Base-by-base conservation (phyloP, 1,284 basidiomycete species). In the Phlebopus sp. region DNA sequence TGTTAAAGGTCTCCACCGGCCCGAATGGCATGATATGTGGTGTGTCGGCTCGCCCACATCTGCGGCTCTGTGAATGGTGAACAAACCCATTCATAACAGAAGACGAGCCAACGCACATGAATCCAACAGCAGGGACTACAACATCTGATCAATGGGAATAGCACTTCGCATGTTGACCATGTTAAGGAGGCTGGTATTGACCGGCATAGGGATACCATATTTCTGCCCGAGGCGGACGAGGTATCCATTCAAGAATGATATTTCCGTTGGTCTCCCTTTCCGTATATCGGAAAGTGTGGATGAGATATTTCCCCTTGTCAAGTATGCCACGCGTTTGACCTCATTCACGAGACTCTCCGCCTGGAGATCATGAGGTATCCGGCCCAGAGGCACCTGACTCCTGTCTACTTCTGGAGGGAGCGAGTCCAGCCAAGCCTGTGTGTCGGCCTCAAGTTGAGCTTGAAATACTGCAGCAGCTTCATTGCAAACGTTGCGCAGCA, bases 241-340 rank as follows among this genome's bases (percentile, higher is more conserved):
- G 65, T 95, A 92, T 6, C 96, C 95, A 57, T 93, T 96, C 63
- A 98, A 78, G 59, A 77, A 93, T 19, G 89, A 81, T 32, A 95
- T 78, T 69, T 95, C 92, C 0, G 91, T 92, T 19, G 61, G 49
- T 46, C 69, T 71, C 30, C 82, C 82, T 40, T 68, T 66, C 52
- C 75, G 74, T 31, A 92, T 66, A 58, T 94, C 90, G 14, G 71
- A 63, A 14, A 90, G 72, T 83, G 91, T 94, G n/a, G 84, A 88
- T 8, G 88, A 90, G 37, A 80, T 77, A 60, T 92, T 91, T 11
- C 69, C 66, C 37, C 66, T 70, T 4, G 90, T 92, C 30, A 69
- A 51, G 4, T 71, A 53, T 9, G 82, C 75, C 18, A 90, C 75
- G 6, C 77, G 75, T 39, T 76, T 45, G 25, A 82, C 78, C 52